Conservation (phyloP, 352 stramenopile genomes). For the Phytophthora syringae region DNA sequence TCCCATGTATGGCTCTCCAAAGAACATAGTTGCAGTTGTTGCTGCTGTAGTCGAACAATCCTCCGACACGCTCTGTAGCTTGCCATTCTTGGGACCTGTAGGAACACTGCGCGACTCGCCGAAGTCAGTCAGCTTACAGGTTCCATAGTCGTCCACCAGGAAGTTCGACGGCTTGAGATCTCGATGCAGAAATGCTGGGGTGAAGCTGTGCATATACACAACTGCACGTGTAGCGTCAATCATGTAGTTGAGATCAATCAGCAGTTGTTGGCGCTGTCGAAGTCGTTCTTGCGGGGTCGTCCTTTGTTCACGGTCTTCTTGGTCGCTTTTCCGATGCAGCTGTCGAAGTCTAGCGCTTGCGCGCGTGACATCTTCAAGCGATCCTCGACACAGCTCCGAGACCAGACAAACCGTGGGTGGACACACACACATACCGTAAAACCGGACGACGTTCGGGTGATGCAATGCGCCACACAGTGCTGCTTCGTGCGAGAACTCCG, state of each 20-base stretch:
- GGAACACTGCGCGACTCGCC: slow-evolving; percentile 59
- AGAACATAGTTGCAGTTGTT: slow-evolving; percentile 25
- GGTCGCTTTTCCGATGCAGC: slow-evolving; percentile 15
- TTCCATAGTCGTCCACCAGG: slow-evolving; percentile 52
- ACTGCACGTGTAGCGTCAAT: slow-evolving; percentile 68
- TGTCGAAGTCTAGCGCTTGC: slow-evolving; percentile 31
- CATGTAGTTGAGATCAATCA: slow-evolving; percentile 71
- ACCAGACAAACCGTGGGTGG: slow-evolving; percentile 79
- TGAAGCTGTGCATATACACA: slow-evolving; percentile 78
- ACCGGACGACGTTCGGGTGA: slow-evolving; percentile 85
- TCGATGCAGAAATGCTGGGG: slow-evolving; percentile 70
- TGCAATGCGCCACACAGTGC: slow-evolving; percentile 72
- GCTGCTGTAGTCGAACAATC: slow-evolving; percentile 22
- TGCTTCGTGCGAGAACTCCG: slow-evolving; percentile 84
- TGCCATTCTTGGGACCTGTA: slow-evolving; percentile 20
- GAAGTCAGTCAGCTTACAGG: slow-evolving; percentile 69
- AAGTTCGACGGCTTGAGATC: slow-evolving; percentile 81
- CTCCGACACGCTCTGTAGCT: slow-evolving; percentile 12
- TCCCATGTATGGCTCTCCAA: slow-evolving; percentile 29
- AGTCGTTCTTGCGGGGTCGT: slow-evolving; percentile 9
- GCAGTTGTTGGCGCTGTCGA: slow-evolving; percentile 40
- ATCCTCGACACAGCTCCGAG: slow-evolving; percentile 59
- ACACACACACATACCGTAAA: slow-evolving; percentile 86
- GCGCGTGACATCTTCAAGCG: slow-evolving; percentile 48
- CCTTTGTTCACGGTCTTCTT: slow-evolving; percentile 15